These are phyloP conservation scores for Leccinum boreale DNA, from an alignment of 768 basidiomycete species.

Conservation along the genomic window DNA sequence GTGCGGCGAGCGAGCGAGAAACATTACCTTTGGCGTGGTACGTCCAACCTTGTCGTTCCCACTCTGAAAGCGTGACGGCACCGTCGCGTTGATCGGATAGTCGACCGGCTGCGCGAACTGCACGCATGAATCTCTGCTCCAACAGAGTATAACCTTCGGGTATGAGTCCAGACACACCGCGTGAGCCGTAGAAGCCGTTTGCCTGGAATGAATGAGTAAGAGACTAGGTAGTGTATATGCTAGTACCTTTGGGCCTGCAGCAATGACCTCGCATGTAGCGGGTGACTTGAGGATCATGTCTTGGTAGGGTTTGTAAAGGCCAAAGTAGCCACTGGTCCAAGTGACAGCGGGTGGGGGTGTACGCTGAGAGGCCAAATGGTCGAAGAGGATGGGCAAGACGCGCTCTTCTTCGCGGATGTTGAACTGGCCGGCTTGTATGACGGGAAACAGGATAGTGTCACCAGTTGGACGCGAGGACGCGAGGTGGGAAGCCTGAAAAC, in stretches of 20 bases:
- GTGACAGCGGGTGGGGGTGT: slow-evolving; percentile 53
- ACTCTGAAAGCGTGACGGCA: slow-evolving; percentile 77
- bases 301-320: slow-evolving; percentile 78
- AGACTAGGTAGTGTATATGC: not conserved
- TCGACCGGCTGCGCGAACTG: slow-evolving; percentile 48
- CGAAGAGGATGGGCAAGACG: slow-evolving; percentile 55
- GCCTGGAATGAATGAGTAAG: slow-evolving; percentile 49
- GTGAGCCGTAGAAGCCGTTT: slow-evolving; percentile 92
- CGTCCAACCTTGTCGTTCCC: slow-evolving; percentile 89
- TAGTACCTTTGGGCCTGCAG: slow-evolving; percentile 80
- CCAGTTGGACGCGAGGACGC: not conserved
- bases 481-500: slow-evolving; percentile 53
- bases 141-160: slow-evolving; percentile 93
- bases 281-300: slow-evolving; percentile 59
- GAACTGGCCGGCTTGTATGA: slow-evolving; percentile 90
- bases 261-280: slow-evolving; percentile 68
- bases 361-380: slow-evolving; percentile 31
- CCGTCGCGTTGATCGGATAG: slow-evolving; percentile 25
- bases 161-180: slow-evolving; percentile 87
- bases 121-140: slow-evolving; percentile 79
- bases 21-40: slow-evolving; percentile 93
- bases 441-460: slow-evolving; percentile 65
- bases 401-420: slow-evolving; percentile 83
- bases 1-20: not conserved
- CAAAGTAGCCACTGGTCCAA: slow-evolving; percentile 95